Base-by-base conservation (phyloP, 2,329 filamentous ascomycete species). In the Penicillium sp. region DNA sequence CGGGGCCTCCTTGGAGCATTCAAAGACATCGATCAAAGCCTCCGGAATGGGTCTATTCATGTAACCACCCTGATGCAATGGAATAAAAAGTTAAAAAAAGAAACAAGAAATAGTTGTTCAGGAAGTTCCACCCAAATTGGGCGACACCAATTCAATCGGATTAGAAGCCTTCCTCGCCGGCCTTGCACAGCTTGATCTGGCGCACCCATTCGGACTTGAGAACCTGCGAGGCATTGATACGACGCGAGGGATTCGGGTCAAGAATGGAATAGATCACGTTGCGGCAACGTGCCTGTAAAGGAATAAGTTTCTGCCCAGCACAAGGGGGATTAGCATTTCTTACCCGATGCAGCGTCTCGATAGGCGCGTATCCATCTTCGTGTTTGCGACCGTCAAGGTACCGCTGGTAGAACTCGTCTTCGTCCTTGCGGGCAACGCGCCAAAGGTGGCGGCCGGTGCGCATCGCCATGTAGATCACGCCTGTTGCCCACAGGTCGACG, bases 381-480 rank as follows among this genome's bases (percentile, higher is more conserved):
- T 96, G 92, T 70, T 91, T 89, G 49, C 94, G 86, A 29, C 94
- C 94, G 70, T 96, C 90, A 5, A 99, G 83, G 70, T 99, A 99
- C 40, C 92, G 88, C 60, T 90, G 90, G 71, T 96, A 99, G 67
- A 97, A 99, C 69, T 97, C 94, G 68, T 99, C 94, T 62, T 97
- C 93, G 52, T 96, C 92, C 75, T 92, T 95, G 75, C 93, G 93
- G 6, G 94, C 94, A n/a, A 97, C 86, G 51, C 92, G 89, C 94
- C 94, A 99, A 8, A 99, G 81, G 74, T 99, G 94, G 49, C 94
- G 85, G 5, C 94, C 94, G 2, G 93, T 97, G 55, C 94, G 85
- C 94, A 99, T 99, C 13, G 94, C 94, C 94, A 99, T 99, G 78
- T 99, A 99, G 56, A 99, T 99, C 48, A 99, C 94, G 70, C 94